Conservation (phyloP, 768 basidiomycete species). For the Trametes maxima region DNA sequence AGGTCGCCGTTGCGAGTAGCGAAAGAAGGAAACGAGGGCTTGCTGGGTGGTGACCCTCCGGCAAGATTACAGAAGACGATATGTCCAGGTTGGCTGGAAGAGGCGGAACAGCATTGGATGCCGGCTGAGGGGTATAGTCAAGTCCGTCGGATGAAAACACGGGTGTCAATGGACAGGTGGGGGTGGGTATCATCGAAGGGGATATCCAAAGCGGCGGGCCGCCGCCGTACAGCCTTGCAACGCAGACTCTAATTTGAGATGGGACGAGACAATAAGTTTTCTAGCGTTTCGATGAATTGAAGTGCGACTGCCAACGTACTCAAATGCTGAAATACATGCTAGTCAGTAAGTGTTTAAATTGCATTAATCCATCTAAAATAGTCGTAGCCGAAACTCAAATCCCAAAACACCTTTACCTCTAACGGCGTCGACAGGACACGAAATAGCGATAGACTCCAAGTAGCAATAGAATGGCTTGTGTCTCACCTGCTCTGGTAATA, state of each 20-base stretch:
- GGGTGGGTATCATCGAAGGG: slow-evolving; percentile 63
- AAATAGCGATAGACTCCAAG: neutral
- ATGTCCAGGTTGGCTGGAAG: slow-evolving; percentile 20
- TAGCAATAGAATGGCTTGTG: slow-evolving; percentile 14
- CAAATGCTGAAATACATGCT: slow-evolving; percentile 63
- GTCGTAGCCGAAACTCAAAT: neutral
- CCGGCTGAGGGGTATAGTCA: slow-evolving; percentile 19
- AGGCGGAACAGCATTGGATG: slow-evolving; percentile 28
- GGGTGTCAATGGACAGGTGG: slow-evolving; percentile 70
- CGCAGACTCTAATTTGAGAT: slow-evolving; percentile 63
- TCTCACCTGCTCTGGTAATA: slow-evolving; percentile 83
- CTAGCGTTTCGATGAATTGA: neutral
- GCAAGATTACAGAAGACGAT: slow-evolving; percentile 36
- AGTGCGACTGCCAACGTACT: slow-evolving; percentile 54
- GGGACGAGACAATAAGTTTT: slow-evolving; percentile 10
- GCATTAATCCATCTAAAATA: too few relatives aligned
- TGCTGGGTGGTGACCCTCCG: slow-evolving; percentile 67
- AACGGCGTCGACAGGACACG: neutral
- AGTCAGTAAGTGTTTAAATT: neutral
- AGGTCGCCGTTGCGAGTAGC: slow-evolving; percentile 83
- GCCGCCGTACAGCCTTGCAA: slow-evolving; percentile 85
- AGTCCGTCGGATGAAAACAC: slow-evolving; percentile 44
- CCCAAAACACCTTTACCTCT: neutral
- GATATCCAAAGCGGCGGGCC: slow-evolving; percentile 75
- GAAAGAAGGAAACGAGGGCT: slow-evolving; percentile 83